Percentiles rank a stretch among this genome's conserved stretches.
Evolutionary conservation across 345 rosid species (phyloP).

Genomic region (Moricandia arvensis): DNA sequence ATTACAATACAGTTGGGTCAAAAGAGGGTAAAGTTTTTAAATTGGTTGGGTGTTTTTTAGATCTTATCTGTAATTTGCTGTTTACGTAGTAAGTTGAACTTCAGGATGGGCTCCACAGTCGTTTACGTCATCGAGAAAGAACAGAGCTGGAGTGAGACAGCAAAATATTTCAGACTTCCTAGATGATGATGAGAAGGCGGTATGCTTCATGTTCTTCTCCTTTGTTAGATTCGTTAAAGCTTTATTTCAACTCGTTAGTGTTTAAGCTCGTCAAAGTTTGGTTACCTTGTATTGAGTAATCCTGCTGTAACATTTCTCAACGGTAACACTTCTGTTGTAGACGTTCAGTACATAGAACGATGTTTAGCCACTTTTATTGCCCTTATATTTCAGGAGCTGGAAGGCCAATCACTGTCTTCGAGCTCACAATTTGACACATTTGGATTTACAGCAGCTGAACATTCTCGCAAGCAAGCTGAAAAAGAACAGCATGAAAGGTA

Average conservation of each 20-base stretch:
- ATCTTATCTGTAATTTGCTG: not conserved
- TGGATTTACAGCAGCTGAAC: slow-evolving; percentile 93
- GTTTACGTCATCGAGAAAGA: slow-evolving; percentile 89
- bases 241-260: slow-evolving; percentile 4
- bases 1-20: slow-evolving; percentile 85
- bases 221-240: not conserved
- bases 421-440: slow-evolving; percentile 92
- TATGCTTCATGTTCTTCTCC: slow-evolving; percentile 40
- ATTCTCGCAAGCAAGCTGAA: slow-evolving; percentile 81
- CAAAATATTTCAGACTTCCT: slow-evolving; percentile 80
- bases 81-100: slow-evolving; percentile 24
- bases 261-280: not conserved
- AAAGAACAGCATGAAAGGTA: slow-evolving; percentile 87
- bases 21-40: slow-evolving; percentile 63
- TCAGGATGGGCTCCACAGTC: slow-evolving; percentile 95
- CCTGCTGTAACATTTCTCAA: slow-evolving; percentile 2
- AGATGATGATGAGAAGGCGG: slow-evolving; percentile 90
- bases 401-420: slow-evolving; percentile 62
- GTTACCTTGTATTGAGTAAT: not conserved
- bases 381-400: slow-evolving; percentile 66
- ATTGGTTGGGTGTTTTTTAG: not conserved
- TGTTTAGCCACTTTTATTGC: not conserved
- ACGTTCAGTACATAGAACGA: not conserved
- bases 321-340: not conserved
- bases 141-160: slow-evolving; percentile 82